A percentile compares a stretch with the other conserved stretches of the same genome.
Conservation (phyloP, 495 filamentous ascomycete genomes). For the Talaromyces wortmannii region DNA sequence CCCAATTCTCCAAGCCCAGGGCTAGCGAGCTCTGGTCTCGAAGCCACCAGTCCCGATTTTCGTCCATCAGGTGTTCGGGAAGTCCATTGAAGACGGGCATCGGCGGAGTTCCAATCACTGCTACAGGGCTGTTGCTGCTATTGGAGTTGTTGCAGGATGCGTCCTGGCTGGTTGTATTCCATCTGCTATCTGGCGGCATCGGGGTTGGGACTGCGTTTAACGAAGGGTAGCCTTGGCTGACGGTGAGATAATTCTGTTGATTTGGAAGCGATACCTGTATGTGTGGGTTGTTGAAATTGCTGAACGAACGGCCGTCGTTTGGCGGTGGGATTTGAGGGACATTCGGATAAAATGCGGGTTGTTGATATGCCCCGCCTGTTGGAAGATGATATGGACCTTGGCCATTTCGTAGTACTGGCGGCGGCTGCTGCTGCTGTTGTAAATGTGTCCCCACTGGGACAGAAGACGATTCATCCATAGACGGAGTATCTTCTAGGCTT, state of each 20-base stretch:
- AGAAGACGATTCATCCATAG: background rate
- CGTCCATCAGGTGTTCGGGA: slow-evolving; percentile 42
- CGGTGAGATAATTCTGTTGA: background rate
- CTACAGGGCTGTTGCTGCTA: slow-evolving; percentile 7
- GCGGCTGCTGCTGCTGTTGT: slow-evolving; percentile 7
- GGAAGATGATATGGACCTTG: background rate
- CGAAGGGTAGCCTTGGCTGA: background rate
- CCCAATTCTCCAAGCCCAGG: slow-evolving; percentile 45
- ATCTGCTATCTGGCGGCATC: background rate
- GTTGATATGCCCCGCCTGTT: background rate
- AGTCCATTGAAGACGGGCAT: slow-evolving; percentile 32
- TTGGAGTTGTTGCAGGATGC: slow-evolving; percentile 7
- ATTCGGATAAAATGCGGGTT: background rate
- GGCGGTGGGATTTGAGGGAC: background rate
- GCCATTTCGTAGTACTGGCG: background rate
- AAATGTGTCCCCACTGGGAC: slow-evolving; percentile 11
- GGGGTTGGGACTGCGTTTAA: background rate
- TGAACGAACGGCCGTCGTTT: background rate
- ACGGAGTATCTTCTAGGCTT: slow-evolving; percentile 11
- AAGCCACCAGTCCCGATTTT: slow-evolving; percentile 56
- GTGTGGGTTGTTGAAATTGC: background rate
- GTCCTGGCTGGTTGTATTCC: background rate
- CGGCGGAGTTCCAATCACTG: slow-evolving; percentile 20
- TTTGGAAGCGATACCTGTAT: background rate
- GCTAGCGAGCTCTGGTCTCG: slow-evolving; percentile 37